These are phyloP conservation scores for Trichoderma atroviride DNA, from an alignment of 2,329 filamentous ascomycete genomes.

Conservation along the genomic window DNA sequence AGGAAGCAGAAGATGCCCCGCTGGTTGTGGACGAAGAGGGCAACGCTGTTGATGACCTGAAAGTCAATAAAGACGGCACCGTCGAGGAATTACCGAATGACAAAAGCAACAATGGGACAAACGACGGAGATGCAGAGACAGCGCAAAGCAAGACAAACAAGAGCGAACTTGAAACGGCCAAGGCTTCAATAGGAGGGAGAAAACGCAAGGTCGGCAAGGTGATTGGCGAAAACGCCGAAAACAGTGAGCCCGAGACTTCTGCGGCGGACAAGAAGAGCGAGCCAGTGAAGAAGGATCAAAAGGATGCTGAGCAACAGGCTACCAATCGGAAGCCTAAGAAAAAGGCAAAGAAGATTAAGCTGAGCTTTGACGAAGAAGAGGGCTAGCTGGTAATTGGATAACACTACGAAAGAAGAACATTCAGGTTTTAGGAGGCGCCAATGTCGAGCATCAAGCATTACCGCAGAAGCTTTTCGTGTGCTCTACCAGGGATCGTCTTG, in stretches of 20 bases:
- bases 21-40: slow-evolving; percentile 74
- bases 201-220: slow-evolving; percentile 56
- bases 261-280: slow-evolving; percentile 26
- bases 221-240: slow-evolving; percentile 41
- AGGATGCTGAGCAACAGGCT: slow-evolving; percentile 32
- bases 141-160: slow-evolving; percentile 37
- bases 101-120: slow-evolving; percentile 31
- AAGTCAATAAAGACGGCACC: slow-evolving; percentile 49
- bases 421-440: background rate
- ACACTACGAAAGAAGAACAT: background rate
- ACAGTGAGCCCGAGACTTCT: slow-evolving; percentile 25
- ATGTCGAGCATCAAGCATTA: background rate
- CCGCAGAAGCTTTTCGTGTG: background rate
- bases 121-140: slow-evolving; percentile 37
- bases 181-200: slow-evolving; percentile 43
- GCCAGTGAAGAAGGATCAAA: slow-evolving; percentile 26
- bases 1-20: slow-evolving; percentile 76
- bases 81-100: slow-evolving; percentile 41
- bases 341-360: slow-evolving; percentile 65
- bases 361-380: slow-evolving; percentile 68
- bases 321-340: slow-evolving; percentile 49
- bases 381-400: slow-evolving; percentile 32
- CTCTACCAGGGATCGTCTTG: no score
- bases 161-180: slow-evolving; percentile 33
- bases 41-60: slow-evolving; percentile 57